A percentile compares a stretch with the other conserved stretches of the same genome.
These are phyloP conservation scores for Hanseniaspora nectarophila DNA, from an alignment of 805 yeast genomes.

Conservation along the genomic window DNA sequence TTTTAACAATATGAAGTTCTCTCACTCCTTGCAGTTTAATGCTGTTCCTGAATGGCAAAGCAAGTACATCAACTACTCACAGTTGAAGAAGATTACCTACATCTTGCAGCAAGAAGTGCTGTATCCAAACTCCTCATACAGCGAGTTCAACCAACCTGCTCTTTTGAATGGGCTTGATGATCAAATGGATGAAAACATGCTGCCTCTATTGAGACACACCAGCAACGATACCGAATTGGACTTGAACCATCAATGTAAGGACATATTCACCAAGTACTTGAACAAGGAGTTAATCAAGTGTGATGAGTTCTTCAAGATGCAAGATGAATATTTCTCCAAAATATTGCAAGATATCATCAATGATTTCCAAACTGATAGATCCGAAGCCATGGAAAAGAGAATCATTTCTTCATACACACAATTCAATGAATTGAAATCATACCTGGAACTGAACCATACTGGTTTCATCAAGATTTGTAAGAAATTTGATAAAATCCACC, in stretches of 20 bases:
- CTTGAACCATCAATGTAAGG: slow-evolving; percentile 25
- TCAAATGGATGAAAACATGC: slow-evolving; percentile 12
- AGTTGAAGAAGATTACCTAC: slow-evolving; percentile 74
- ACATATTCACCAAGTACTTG: slow-evolving; percentile 52
- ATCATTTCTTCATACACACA: slow-evolving; percentile 56
- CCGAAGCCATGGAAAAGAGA: slow-evolving; percentile 42
- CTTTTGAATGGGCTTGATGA: slow-evolving; percentile 17
- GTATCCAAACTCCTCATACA: slow-evolving; percentile 19
- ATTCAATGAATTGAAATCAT: slow-evolving; percentile 73
- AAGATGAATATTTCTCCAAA: slow-evolving; percentile 46
- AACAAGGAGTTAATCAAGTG: slow-evolving; percentile 68
- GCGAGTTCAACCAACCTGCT: background rate
- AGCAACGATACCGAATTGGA: slow-evolving; percentile 18
- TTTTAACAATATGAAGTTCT: slow-evolving; percentile 60
- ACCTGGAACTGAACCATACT: slow-evolving; percentile 68
- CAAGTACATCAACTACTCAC: slow-evolving; percentile 78
- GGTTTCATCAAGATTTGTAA: slow-evolving; percentile 85
- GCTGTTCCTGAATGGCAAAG: slow-evolving; percentile 98
- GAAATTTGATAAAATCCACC: slow-evolving; percentile 77
- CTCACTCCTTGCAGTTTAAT: slow-evolving; percentile 87
- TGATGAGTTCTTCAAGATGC: slow-evolving; percentile 57
- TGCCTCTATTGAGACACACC: slow-evolving; percentile 3
- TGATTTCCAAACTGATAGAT: slow-evolving; percentile 42
- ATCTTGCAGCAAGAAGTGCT: slow-evolving; percentile 57
- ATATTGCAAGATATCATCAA: slow-evolving; percentile 45